These are phyloP conservation scores for Striga asiatica DNA, from an alignment of 257 asterid genomes.

Conservation along the genomic window DNA sequence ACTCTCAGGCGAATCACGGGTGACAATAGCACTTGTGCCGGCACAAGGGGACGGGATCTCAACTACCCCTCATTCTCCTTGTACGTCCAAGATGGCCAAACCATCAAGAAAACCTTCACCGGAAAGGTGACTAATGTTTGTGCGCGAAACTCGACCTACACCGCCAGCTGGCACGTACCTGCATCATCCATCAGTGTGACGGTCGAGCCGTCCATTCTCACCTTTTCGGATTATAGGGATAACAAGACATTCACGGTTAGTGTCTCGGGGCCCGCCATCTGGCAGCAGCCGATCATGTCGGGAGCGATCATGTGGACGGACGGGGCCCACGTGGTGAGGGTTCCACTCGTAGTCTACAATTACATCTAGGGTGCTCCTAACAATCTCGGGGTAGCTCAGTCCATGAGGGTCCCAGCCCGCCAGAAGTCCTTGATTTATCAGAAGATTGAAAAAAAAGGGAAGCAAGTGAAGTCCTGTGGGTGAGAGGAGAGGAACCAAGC, in stretches of 20 bases:
- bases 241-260: slow-evolving; percentile 22
- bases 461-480: too few relatives aligned
- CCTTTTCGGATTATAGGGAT: slow-evolving; percentile 27
- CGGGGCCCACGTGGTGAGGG: slow-evolving; percentile 23
- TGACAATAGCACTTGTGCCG: slow-evolving; percentile 21
- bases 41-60: slow-evolving; percentile 25
- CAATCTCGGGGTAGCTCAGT: neutral
- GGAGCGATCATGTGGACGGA: slow-evolving; percentile 31
- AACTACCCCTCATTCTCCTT: slow-evolving; percentile 34
- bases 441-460: too few relatives aligned
- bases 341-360: slow-evolving; percentile 27
- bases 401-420: neutral
- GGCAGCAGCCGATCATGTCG: slow-evolving; percentile 30
- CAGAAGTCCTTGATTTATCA: neutral
- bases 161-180: slow-evolving; percentile 14
- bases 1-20: slow-evolving; percentile 24
- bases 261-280: slow-evolving; percentile 26
- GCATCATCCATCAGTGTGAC: neutral
- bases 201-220: slow-evolving; percentile 25
- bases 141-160: slow-evolving; percentile 22
- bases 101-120: slow-evolving; percentile 16
- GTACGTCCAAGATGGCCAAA: slow-evolving; percentile 24
- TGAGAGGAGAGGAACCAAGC: too few relatives aligned
- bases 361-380: slow-evolving; percentile 19
- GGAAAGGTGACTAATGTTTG: slow-evolving; percentile 29